phyloP scores from a whole-genome alignment of 345 rosid species.

The Linum usitatissimum region DNA sequence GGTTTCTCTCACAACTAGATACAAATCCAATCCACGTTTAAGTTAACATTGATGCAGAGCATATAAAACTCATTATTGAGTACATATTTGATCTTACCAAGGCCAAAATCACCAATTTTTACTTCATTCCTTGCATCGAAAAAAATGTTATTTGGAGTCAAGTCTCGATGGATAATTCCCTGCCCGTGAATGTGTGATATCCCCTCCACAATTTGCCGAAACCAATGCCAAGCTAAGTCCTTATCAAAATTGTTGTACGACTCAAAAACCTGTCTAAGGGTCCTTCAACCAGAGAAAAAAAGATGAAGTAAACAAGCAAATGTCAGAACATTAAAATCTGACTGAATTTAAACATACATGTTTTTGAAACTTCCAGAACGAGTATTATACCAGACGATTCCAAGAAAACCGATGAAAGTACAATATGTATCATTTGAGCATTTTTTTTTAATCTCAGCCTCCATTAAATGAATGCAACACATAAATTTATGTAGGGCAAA shows the following conservation, averaged over 20 bases:
- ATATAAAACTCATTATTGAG: too few species aligned
- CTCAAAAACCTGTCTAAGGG: conserved; percentile 79
- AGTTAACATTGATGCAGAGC: not conserved
- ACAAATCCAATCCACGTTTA: not conserved
- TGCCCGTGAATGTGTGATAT: conserved; percentile 91
- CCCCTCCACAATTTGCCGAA: conserved; percentile 95
- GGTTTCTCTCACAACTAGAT: not conserved
- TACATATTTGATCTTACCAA: conserved; percentile 42
- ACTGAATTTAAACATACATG: not conserved
- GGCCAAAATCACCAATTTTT: conserved; percentile 96
- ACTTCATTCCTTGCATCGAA: conserved; percentile 91
- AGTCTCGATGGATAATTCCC: conserved; percentile 95
- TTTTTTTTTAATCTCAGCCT: too few species aligned
- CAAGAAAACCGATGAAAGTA: not conserved
- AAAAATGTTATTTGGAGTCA: conserved; percentile 88
- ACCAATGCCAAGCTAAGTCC: conserved; percentile 71
- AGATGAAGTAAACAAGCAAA: conserved; percentile 8
- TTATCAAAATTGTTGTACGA: conserved; percentile 77
- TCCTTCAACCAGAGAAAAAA: conserved; percentile 36
- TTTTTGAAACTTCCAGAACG: too few species aligned
- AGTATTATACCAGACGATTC: not conserved
- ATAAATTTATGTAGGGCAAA: too few species aligned
- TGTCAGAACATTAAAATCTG: not conserved
- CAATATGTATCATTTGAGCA: not conserved
- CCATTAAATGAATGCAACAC: not conserved